These are phyloP conservation scores for Serpula lacrymans DNA, from an alignment of 768 basidiomycete species.

Conservation along the genomic window DNA sequence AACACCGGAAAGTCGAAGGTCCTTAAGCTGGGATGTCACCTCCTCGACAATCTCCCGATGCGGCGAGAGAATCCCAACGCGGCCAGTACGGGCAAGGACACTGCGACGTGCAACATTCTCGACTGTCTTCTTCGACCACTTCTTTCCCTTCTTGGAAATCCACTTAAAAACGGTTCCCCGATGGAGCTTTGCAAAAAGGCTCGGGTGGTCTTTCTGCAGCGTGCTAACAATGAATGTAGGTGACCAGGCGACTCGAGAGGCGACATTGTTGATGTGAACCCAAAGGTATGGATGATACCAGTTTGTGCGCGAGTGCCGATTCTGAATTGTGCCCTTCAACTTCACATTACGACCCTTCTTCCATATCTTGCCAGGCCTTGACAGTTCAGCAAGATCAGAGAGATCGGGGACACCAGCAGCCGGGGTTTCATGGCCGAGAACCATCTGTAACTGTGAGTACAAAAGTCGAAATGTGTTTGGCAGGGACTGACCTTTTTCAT, in stretches of 20 bases:
- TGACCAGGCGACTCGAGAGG: conserved; percentile 1
- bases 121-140: no score
- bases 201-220: conserved; percentile 3
- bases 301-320: conserved; percentile 4
- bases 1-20: conserved; percentile 10
- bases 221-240: background rate
- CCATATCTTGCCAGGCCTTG: conserved; percentile 2
- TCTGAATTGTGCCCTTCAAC: conserved; percentile 10
- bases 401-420: no score
- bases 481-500: no score
- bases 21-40: conserved; percentile 11
- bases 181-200: conserved; percentile 2
- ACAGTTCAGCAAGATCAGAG: background rate
- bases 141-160: conserved; percentile 1
- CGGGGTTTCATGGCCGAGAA: no score
- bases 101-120: conserved; percentile 4
- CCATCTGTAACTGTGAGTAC: no score
- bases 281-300: conserved; percentile 21
- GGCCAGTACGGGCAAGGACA: conserved; percentile 9
- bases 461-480: no score
- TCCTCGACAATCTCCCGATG: conserved; percentile 13
- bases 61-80: conserved; percentile 10
- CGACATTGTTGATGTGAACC: conserved; percentile 4
- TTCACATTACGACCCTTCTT: conserved; percentile 4
- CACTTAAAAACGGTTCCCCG: conserved; percentile 3